A percentile compares a stretch with the other conserved stretches of the same genome.
Conservation (phyloP, 1,284 basidiomycete genomes). For the Schizopora paradoxa region DNA sequence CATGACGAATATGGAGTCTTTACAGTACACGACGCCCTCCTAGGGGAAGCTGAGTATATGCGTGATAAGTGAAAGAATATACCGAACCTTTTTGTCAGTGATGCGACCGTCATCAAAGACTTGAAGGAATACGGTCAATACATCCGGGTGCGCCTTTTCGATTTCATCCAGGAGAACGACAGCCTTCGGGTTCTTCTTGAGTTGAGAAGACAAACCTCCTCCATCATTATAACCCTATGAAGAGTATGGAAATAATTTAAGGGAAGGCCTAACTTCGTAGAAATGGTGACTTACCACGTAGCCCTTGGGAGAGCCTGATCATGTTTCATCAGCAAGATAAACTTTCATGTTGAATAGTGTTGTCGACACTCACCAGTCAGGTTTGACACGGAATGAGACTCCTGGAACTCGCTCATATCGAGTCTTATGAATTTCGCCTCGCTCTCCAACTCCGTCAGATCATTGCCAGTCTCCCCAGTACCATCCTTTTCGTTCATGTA, state of each 20-base stretch:
- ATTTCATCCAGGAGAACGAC: slow-evolving; percentile 4
- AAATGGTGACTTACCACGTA: background rate
- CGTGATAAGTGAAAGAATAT: background rate
- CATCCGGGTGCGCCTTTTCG: slow-evolving; percentile 3
- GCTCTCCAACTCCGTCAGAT: background rate
- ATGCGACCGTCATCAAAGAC: slow-evolving; percentile 1
- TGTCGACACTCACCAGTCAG: background rate
- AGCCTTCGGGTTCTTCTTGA: background rate
- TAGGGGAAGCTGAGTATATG: background rate
- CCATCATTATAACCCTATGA: background rate
- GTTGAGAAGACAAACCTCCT: background rate
- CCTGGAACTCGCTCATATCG: slow-evolving; percentile 5
- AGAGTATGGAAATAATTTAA: background rate
- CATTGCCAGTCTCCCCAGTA: too few relatives aligned
- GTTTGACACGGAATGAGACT: background rate
- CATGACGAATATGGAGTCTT: background rate
- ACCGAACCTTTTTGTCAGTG: background rate
- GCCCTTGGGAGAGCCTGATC: background rate
- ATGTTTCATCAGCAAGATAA: background rate
- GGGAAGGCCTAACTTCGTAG: background rate
- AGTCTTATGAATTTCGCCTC: background rate
- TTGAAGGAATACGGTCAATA: slow-evolving; percentile 2
- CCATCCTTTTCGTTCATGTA: background rate
- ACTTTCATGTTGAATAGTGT: background rate
- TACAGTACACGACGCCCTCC: background rate